Percentiles rank a stretch among this genome's conserved stretches.
phyloP scores from a whole-genome alignment of 2,329 filamentous ascomycete species.

The Diaporthe sp. region DNA sequence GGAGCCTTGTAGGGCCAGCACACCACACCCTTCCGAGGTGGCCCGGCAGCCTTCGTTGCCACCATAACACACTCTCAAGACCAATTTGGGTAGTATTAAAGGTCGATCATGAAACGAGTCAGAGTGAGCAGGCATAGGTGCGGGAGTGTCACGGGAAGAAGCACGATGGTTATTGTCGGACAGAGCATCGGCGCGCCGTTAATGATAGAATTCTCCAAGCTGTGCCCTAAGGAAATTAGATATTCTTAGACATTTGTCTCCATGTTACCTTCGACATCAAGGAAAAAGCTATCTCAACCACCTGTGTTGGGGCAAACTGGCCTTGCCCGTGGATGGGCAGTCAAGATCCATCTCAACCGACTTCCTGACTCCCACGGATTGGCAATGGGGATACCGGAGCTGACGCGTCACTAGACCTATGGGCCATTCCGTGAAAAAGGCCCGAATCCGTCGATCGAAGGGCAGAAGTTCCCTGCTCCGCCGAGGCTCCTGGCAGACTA shows the following conservation, averaged over 20 bases:
- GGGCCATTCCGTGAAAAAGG: not conserved
- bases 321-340: not conserved
- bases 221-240: not conserved
- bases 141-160: not conserved
- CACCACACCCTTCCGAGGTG: not conserved
- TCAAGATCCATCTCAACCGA: not conserved
- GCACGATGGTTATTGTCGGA: not conserved
- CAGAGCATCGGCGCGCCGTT: not conserved
- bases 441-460: conserved; percentile 13
- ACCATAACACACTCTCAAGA: not conserved
- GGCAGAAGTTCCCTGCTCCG: conserved; percentile 5
- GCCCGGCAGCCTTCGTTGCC: not conserved
- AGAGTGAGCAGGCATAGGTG: not conserved
- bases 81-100: no score
- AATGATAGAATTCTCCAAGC: not conserved
- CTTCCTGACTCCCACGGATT: not conserved
- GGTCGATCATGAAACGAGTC: not conserved
- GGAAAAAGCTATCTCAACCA: not conserved
- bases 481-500: conserved; percentile 2
- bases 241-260: not conserved
- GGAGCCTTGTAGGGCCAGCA: not conserved
- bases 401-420: conserved; percentile 6
- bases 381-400: not conserved
- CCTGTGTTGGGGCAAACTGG: not conserved
- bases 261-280: not conserved